These are phyloP conservation scores for Pyricularia sp. DNA, from an alignment of 2,329 filamentous ascomycete genomes.

Conservation along the genomic window DNA sequence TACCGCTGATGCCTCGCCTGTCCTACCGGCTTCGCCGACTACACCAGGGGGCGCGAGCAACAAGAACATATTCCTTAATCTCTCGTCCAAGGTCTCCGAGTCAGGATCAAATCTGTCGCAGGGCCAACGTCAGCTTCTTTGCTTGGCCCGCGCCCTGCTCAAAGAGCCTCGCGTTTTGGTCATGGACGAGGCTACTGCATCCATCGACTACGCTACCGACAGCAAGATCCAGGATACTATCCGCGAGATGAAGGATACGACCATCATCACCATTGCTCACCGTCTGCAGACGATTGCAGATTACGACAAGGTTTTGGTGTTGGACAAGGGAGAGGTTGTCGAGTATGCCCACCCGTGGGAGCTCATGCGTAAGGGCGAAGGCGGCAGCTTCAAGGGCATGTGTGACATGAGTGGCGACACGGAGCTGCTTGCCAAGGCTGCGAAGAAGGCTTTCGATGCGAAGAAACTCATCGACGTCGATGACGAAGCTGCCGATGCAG, in stretches of 20 bases:
- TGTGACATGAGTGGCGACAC: slow-evolving; percentile 55
- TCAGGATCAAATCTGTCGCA: slow-evolving; percentile 89
- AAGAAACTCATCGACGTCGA: slow-evolving; percentile 30
- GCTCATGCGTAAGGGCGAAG: slow-evolving; percentile 60
- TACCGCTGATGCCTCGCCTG: slow-evolving; percentile 6
- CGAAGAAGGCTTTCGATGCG: slow-evolving; percentile 40
- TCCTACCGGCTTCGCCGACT: slow-evolving; percentile 19
- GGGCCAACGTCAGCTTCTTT: slow-evolving; percentile 44
- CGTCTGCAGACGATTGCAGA: slow-evolving; percentile 94
- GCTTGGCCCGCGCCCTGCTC: slow-evolving; percentile 45
- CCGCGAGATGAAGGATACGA: slow-evolving; percentile 73
- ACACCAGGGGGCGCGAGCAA: slow-evolving; percentile 59
- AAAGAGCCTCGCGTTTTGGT: slow-evolving; percentile 47
- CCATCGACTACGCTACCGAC: slow-evolving; percentile 63
- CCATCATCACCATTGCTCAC: slow-evolving; percentile 94
- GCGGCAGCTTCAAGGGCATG: slow-evolving; percentile 53
- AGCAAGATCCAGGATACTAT: slow-evolving; percentile 66
- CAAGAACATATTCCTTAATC: slow-evolving; percentile 61
- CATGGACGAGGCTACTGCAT: slow-evolving; percentile 28
- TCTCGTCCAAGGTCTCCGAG: slow-evolving; percentile 74
- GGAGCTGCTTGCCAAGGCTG: slow-evolving; percentile 38
- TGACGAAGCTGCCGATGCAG: slow-evolving; percentile 7
- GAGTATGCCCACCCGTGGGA: slow-evolving; percentile 89
- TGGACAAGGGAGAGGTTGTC: slow-evolving; percentile 79
- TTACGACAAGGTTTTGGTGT: slow-evolving; percentile 92